Percentiles rank a stretch among this genome's conserved stretches.
Evolutionary conservation across 2,329 filamentous ascomycete species (phyloP).

Genomic region (Apiospora pterosperma): DNA sequence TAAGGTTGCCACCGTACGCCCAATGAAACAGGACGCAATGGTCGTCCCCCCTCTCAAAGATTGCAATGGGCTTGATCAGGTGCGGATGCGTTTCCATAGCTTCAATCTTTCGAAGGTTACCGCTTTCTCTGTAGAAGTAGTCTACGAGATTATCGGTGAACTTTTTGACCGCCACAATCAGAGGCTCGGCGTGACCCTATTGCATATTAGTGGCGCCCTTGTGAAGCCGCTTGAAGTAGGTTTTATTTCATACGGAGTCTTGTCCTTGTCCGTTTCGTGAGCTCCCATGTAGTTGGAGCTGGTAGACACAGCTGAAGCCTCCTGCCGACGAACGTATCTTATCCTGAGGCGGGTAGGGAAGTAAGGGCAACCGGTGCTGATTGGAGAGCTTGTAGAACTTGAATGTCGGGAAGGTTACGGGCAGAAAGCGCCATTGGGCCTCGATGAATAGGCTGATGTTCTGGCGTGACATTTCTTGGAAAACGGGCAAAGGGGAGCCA

Average conservation of each 20-base stretch:
- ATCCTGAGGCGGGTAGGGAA: not conserved
- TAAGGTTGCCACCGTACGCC: constrained; percentile 13
- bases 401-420: not conserved
- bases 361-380: not conserved
- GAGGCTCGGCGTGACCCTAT: not conserved
- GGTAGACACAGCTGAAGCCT: not conserved
- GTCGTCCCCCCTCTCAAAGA: constrained; percentile 2
- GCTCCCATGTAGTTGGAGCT: not conserved
- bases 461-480: accelerated
- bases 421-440: not conserved
- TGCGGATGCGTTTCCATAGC: not conserved
- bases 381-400: not conserved
- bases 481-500: not conserved
- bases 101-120: not conserved
- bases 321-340: not conserved
- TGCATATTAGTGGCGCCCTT: not conserved
- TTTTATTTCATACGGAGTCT: not conserved
- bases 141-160: not conserved
- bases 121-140: not conserved
- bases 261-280: not conserved
- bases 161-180: not conserved
- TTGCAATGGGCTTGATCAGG: constrained; percentile 11
- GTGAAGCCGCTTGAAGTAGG: not conserved
- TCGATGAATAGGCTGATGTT: not conserved
- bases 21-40: constrained; percentile 13